Evolutionary conservation across 306 rosid genomes (phyloP), one percentile per base, ranked within the genome.

Genomic region (Ormosia emarginata): DNA sequence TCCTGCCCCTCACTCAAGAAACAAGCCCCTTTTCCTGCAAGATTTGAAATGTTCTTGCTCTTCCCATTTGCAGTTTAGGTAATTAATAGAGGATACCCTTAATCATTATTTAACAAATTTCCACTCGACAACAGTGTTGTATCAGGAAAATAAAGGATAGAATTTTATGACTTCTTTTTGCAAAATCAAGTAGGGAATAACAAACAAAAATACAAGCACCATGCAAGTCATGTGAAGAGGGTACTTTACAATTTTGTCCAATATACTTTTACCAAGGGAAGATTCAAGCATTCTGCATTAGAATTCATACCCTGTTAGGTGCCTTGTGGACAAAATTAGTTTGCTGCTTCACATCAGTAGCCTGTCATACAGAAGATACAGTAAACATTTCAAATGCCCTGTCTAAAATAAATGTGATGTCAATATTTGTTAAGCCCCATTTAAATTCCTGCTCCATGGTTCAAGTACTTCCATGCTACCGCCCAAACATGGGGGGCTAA

Each of bases 311-410:
- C 97, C 81, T 90, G 79, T 77, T 90, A 14, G 97, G 84, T 36
- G 84, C 78, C 89, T 95, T 95, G 85, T 93, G 99, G 85, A 93
- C 67, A 57, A 95, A 91, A 86, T 66, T 85, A 52, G 79, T 53
- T 82, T 86, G 93, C 85, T 83, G 94, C 83, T 86, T 90, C 77
- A 67, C 44, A 65, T 86, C 97, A 61, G 80, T 75, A 78, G 85
- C 94, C 99, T 95, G 90, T 71, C 84, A 84, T 17, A 67, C 39
- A 82, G 74, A 79, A 80, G 17, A 76, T 56, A 76, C 6, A 74
- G 44, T 79, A 65, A 90, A 79, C 64, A 71, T 52, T 75, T 34
- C 55, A 63, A 72, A 40, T 30, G 49, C 37, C 79, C 59, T 29
- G 40, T 12, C 36, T 32, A 63, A 67, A 36, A 67, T 12, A 80